Percentiles rank a stretch among this genome's conserved stretches.
phyloP scores from a whole-genome alignment of 768 basidiomycete genomes.

The Termitomyces heimii region DNA sequence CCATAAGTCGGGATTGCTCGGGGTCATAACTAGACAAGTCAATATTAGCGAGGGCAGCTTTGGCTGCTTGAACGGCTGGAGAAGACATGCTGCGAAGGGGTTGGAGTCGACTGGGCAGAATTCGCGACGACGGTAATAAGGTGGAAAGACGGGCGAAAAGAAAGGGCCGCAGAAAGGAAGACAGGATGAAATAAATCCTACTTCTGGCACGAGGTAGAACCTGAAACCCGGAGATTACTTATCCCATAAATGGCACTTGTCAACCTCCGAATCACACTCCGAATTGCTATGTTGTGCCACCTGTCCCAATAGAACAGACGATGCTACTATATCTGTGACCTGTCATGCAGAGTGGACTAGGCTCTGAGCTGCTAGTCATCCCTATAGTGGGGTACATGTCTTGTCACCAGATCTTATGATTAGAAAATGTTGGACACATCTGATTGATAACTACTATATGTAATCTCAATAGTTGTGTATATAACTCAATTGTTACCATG shows the following conservation, averaged over 20 bases:
- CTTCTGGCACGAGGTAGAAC: slow-evolving; percentile 4
- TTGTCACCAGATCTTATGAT: too few species aligned
- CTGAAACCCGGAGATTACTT: background rate
- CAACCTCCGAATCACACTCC: slow-evolving; percentile 4
- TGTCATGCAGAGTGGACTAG: too few species aligned
- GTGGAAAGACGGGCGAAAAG: background rate
- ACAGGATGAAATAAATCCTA: slow-evolving; percentile 1
- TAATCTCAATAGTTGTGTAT: too few species aligned
- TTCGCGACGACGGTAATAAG: background rate
- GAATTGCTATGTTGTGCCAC: too few species aligned
- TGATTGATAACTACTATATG: too few species aligned
- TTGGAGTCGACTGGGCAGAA: slow-evolving; percentile 1
- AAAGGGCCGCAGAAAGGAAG: background rate
- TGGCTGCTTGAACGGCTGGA: slow-evolving; percentile 57
- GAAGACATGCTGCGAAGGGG: slow-evolving; percentile 37
- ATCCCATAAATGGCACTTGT: slow-evolving; percentile 4
- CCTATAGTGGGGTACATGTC: too few species aligned
- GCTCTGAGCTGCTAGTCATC: too few species aligned
- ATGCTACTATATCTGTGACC: too few species aligned
- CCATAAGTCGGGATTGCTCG: slow-evolving; percentile 93
- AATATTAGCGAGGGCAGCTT: slow-evolving; percentile 61
- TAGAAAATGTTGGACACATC: too few species aligned
- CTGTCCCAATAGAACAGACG: too few species aligned
- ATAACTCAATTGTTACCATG: too few species aligned
- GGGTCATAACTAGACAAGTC: slow-evolving; percentile 84